phyloP scores from a whole-genome alignment of 1,139 yeast genomes.

The Meyerozyma sp. region DNA sequence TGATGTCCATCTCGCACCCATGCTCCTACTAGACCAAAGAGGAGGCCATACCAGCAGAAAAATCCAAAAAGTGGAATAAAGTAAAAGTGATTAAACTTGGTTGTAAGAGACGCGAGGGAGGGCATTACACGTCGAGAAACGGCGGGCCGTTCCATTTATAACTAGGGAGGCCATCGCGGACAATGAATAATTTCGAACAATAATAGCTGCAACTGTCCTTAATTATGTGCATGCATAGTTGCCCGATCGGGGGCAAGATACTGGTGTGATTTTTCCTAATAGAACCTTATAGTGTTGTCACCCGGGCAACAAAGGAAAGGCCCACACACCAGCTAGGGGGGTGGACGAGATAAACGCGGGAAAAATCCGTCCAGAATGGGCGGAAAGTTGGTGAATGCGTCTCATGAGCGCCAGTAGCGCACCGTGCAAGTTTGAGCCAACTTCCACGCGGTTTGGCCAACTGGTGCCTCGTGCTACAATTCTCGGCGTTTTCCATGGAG shows the following conservation, averaged over 20 bases:
- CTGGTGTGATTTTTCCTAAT: background rate
- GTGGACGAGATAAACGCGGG: background rate
- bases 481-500: background rate
- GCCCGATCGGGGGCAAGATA: background rate
- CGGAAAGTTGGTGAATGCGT: background rate
- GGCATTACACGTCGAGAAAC: background rate
- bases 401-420: too few relatives aligned
- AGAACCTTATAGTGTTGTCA: background rate
- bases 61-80: constrained; percentile 24
- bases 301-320: background rate
- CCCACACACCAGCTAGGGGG: background rate
- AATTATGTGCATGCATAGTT: background rate
- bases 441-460: too few relatives aligned
- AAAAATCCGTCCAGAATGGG: too few relatives aligned
- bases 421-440: too few relatives aligned
- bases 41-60: constrained; percentile 22
- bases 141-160: background rate
- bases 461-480: too few relatives aligned
- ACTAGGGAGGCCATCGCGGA: background rate
- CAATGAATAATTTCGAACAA: background rate
- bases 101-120: constrained; percentile 11
- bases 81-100: constrained; percentile 23
- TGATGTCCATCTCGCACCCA: constrained; percentile 19
- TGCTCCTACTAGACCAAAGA: constrained; percentile 19
- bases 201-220: background rate